Evolutionary conservation across 2,329 filamentous ascomycete genomes (phyloP).

Genomic region (Colletotrichum shisoi): DNA sequence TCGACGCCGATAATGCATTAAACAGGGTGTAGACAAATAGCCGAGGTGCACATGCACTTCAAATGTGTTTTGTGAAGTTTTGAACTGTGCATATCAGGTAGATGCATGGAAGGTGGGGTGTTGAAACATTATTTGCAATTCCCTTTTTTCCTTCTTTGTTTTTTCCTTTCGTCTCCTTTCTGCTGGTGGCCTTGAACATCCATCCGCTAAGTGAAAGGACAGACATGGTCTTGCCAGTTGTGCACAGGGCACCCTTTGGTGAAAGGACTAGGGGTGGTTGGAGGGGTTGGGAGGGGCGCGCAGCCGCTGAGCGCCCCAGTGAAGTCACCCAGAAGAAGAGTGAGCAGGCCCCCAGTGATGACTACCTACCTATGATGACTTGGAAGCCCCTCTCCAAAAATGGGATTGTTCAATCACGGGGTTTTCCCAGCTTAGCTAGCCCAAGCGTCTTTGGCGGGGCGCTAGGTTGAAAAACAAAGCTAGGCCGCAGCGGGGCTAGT

Average conservation of each 20-base stretch:
- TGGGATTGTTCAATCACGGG: slow-evolving; percentile 40
- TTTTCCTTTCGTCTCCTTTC: not conserved
- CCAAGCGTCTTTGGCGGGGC: slow-evolving; percentile 36
- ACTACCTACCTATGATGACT: not conserved
- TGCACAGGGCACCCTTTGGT: no score
- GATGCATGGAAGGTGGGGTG: slow-evolving; percentile 27
- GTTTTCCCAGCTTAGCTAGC: slow-evolving; percentile 24
- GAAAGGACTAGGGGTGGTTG: not conserved
- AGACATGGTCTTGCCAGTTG: not conserved
- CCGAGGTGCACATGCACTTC: slow-evolving; percentile 5
- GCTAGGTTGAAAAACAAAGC: slow-evolving; percentile 31
- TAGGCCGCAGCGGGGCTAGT: slow-evolving; percentile 47
- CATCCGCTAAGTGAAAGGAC: not conserved
- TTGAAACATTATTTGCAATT: slow-evolving; percentile 1
- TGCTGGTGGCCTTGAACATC: slow-evolving; percentile 3
- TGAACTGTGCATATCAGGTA: slow-evolving; percentile 16
- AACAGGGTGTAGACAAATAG: slow-evolving; percentile 18
- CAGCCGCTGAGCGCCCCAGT: not conserved
- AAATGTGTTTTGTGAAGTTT: slow-evolving; percentile 34
- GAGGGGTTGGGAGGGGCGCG: slow-evolving; percentile 9
- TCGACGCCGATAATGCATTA: slow-evolving; percentile 23
- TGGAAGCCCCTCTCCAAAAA: slow-evolving; percentile 20
- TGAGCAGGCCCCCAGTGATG: not conserved
- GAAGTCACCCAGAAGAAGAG: slow-evolving; percentile 1
- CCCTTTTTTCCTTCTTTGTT: not conserved